Conservation (phyloP, 768 basidiomycete species). For the Pleurotus tuber-regium region DNA sequence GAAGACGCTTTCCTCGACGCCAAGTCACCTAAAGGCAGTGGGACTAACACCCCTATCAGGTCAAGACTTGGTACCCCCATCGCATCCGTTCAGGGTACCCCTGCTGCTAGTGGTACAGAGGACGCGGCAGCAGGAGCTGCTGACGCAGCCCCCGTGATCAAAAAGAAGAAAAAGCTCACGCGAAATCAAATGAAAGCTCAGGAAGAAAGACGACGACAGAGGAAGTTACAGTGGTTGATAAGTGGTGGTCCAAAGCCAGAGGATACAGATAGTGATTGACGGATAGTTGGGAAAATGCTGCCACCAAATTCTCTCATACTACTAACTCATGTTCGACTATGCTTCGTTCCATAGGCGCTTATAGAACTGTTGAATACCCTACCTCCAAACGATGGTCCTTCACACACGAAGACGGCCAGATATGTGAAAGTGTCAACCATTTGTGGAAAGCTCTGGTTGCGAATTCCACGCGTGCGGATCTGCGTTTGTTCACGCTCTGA, state of each 20-base stretch:
- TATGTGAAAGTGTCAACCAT: no score
- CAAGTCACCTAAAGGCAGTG: conserved; percentile 70
- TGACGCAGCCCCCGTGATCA: conserved; percentile 33
- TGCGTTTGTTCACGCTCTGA: no score
- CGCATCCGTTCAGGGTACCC: conserved; percentile 70
- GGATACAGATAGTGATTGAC: conserved; percentile 68
- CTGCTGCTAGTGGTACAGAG: conserved; percentile 77
- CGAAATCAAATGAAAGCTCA: conserved; percentile 86
- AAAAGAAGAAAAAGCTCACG: conserved; percentile 90
- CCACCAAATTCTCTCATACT: no score
- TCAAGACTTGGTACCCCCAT: conserved; percentile 71
- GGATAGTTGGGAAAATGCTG: no score
- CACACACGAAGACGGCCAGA: no score
- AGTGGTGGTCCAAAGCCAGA: conserved; percentile 82
- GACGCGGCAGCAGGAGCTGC: conserved; percentile 27
- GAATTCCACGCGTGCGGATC: no score
- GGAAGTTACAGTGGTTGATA: conserved; percentile 82
- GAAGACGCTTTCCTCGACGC: conserved; percentile 80
- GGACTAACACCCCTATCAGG: conserved; percentile 64
- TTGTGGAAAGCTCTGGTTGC: no score
- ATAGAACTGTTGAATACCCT: no score
- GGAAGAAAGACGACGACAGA: conserved; percentile 78
- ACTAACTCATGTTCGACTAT: no score
- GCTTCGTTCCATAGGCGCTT: no score
- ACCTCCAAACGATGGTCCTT: no score